phyloP scores from a whole-genome alignment of 441 rosid species.

The Capsella rubella region DNA sequence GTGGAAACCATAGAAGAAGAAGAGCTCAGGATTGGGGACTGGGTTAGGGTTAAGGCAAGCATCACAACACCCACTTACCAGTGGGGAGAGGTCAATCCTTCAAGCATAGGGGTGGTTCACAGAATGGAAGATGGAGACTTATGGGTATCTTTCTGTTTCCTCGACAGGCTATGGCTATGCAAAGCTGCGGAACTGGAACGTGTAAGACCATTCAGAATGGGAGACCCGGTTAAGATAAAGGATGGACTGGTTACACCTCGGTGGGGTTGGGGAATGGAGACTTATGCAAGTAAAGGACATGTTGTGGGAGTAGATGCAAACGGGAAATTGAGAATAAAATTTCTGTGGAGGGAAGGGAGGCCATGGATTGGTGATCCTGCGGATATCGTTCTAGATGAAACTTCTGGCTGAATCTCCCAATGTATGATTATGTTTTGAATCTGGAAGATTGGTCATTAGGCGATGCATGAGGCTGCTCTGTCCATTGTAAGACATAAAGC shows the following conservation, averaged over 20 bases:
- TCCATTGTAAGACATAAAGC: conserved; percentile 30
- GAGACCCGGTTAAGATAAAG: conserved; percentile 82
- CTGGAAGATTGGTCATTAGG: conserved; percentile 32
- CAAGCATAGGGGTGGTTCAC: conserved; percentile 91
- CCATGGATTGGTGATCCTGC: conserved; percentile 99
- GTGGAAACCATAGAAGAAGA: conserved; percentile 84
- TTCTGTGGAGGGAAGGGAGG: conserved; percentile 97
- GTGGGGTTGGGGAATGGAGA: conserved; percentile 99
- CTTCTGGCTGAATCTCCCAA: conserved; percentile 32
- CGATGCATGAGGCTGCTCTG: conserved; percentile 39
- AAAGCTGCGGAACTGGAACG: conserved; percentile 89
- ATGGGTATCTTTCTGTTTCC: conserved; percentile 89
- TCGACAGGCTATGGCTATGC: conserved; percentile 95
- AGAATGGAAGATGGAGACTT: conserved; percentile 82
- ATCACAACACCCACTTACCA: conserved; percentile 82
- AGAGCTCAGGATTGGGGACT: conserved; percentile 83
- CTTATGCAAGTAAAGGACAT: conserved; percentile 86
- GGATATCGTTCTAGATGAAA: conserved; percentile 76
- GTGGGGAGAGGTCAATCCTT: conserved; percentile 96
- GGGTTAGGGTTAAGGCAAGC: conserved; percentile 82
- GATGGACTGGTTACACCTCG: conserved; percentile 85
- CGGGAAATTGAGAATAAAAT: conserved; percentile 90
- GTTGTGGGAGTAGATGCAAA: conserved; percentile 96
- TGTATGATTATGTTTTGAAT: conserved; percentile 37
- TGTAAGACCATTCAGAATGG: conserved; percentile 74